Conservation (phyloP, 371 early-diverging fungal genomes). For the Entomophthora muscae region DNA sequence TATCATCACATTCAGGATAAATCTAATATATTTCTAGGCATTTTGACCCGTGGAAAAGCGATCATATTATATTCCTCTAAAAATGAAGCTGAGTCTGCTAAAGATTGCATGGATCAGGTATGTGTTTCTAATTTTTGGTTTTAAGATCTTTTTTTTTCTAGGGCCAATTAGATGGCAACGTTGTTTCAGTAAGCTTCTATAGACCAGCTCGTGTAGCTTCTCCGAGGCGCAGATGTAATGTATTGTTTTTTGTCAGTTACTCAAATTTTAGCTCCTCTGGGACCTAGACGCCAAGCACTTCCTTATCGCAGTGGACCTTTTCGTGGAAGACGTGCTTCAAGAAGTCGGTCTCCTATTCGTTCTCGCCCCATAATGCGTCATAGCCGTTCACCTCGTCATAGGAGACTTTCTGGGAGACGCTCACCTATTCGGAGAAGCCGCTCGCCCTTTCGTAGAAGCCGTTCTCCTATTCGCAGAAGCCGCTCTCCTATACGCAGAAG, state of each 20-base stretch:
- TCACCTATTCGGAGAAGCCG: neutral
- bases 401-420: neutral
- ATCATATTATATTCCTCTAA: neutral
- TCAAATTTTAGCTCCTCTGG: neutral
- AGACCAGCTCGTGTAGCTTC: neutral
- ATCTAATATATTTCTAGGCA: neutral
- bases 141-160: neutral
- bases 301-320: neutral
- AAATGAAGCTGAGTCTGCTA: neutral
- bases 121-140: neutral
- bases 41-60: neutral
- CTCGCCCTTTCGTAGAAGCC: neutral
- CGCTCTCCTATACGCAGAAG: neutral
- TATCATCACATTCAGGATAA: neutral
- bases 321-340: neutral
- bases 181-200: neutral
- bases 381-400: neutral
- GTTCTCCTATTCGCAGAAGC: neutral
- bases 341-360: neutral
- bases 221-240: neutral
- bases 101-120: neutral
- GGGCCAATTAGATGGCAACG: neutral
- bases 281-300: neutral
- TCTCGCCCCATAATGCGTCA: neutral
- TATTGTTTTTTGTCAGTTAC: neutral